A percentile compares a stretch with the other conserved stretches of the same genome.
Evolutionary conservation across 768 basidiomycete species (phyloP).

Genomic region (Antrodiella citrinella): DNA sequence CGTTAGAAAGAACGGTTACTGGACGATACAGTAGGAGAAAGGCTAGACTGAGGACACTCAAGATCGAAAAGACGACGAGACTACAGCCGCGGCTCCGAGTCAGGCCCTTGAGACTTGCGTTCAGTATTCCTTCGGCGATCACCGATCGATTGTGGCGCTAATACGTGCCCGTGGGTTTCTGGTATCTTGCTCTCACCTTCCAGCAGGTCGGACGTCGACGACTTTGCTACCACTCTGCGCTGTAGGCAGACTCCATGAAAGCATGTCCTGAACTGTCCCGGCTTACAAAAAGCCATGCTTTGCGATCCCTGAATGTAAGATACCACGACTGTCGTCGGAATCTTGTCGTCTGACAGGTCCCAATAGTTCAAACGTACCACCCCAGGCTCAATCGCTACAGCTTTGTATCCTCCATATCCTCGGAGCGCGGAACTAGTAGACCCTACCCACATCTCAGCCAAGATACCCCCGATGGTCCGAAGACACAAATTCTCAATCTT

Average conservation of each 20-base stretch:
- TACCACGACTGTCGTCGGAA: background rate
- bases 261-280: constrained; percentile 1
- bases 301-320: constrained; percentile 1
- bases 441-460: background rate
- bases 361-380: constrained; percentile 3
- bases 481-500: background rate
- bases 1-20: no score
- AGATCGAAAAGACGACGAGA: no score
- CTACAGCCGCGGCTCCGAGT: no score
- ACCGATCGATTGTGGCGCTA: no score
- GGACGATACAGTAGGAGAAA: no score
- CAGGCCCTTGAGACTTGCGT: no score
- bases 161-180: no score
- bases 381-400: background rate
- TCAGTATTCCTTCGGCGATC: no score
- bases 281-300: background rate
- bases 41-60: no score
- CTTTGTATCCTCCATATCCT: background rate
- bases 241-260: background rate
- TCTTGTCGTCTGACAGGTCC: background rate
- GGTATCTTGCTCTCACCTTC: no score
- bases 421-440: background rate
- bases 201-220: no score
- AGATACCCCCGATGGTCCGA: background rate
- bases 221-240: no score